phyloP scores from a whole-genome alignment of 2,329 filamentous ascomycete species.

The Lasiodiplodia sp. region DNA sequence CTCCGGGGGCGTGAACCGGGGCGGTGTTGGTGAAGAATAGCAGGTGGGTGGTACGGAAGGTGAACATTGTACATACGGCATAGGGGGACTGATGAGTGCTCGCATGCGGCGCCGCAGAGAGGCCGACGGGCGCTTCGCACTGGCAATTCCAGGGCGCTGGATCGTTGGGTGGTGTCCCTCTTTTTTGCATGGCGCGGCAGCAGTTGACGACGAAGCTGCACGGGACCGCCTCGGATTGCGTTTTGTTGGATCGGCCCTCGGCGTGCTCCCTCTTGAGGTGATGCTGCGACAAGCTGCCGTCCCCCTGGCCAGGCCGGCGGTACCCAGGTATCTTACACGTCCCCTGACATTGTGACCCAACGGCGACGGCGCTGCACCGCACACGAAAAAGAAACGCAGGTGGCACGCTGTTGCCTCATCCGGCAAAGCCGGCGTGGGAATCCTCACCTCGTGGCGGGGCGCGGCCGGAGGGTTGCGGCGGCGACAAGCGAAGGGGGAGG shows the following conservation, averaged over 20 bases:
- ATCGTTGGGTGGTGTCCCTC: conserved; percentile 22
- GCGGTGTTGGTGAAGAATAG: conserved; percentile 22
- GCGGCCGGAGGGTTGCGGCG: not conserved
- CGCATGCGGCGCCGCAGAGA: conserved; percentile 4
- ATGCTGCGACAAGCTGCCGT: not conserved
- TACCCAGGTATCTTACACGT: not conserved
- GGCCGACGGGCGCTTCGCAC: conserved; percentile 8
- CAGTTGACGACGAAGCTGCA: not conserved
- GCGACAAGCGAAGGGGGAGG: not conserved
- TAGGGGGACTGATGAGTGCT: not conserved
- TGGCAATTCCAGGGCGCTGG: conserved; percentile 8
- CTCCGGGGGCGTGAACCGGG: conserved; percentile 8
- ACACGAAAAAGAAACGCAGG: not conserved
- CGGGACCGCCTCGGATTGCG: conserved; percentile 12
- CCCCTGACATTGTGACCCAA: not conserved
- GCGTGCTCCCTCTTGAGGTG: not conserved
- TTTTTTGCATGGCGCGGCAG: conserved; percentile 18
- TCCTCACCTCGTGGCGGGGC: not conserved
- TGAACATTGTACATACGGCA: conserved; percentile 13
- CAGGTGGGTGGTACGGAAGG: conserved; percentile 7
- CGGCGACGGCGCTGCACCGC: not conserved
- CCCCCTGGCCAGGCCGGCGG: not conserved
- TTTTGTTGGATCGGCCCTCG: conserved; percentile 9
- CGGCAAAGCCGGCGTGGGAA: not conserved
- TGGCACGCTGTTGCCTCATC: not conserved